phyloP scores from a whole-genome alignment of 768 basidiomycete species.

The Strobilomyces dryophilus region DNA sequence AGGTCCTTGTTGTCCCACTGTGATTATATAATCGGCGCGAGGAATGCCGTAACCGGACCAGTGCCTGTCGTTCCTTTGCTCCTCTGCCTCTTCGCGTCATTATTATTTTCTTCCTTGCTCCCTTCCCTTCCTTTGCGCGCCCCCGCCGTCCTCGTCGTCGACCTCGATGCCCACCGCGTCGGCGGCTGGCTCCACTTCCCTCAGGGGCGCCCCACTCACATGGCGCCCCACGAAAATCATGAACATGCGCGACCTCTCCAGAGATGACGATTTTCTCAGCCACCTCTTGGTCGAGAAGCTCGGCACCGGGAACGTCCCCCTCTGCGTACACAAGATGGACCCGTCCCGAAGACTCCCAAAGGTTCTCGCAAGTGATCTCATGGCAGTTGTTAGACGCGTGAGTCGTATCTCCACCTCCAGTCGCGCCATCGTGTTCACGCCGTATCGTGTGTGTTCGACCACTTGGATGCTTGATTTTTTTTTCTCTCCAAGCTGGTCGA shows the following conservation, averaged over 20 bases:
- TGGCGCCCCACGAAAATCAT: slow-evolving; percentile 88
- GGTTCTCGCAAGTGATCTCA: slow-evolving; percentile 62
- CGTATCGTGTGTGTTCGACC: slow-evolving; percentile 8
- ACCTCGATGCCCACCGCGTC: slow-evolving; percentile 33
- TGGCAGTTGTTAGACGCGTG: slow-evolving; percentile 76
- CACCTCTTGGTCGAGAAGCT: slow-evolving; percentile 88
- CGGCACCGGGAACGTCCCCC: slow-evolving; percentile 73
- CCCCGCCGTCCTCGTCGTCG: slow-evolving; percentile 22
- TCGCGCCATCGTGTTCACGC: slow-evolving; percentile 29
- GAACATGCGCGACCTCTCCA: slow-evolving; percentile 87
- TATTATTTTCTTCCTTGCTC: slow-evolving; percentile 16
- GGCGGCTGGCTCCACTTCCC: slow-evolving; percentile 22
- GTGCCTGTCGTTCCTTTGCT: slow-evolving; percentile 23
- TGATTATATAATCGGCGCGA: slow-evolving; percentile 22
- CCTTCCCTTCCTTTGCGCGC: slow-evolving; percentile 12
- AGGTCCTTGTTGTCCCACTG: background rate
- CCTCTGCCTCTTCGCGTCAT: slow-evolving; percentile 32
- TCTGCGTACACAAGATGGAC: slow-evolving; percentile 90
- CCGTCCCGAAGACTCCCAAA: slow-evolving; percentile 71
- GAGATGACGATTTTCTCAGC: slow-evolving; percentile 88
- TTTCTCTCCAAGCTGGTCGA: slow-evolving; percentile 48
- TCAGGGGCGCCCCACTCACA: slow-evolving; percentile 31
- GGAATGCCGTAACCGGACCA: slow-evolving; percentile 32
- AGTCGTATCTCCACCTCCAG: slow-evolving; percentile 27
- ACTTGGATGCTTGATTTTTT: slow-evolving; percentile 23